Percentiles rank a stretch among this genome's conserved stretches.
Evolutionary conservation across 1,139 yeast species (phyloP).

Genomic region (Geotrichum restrictum): DNA sequence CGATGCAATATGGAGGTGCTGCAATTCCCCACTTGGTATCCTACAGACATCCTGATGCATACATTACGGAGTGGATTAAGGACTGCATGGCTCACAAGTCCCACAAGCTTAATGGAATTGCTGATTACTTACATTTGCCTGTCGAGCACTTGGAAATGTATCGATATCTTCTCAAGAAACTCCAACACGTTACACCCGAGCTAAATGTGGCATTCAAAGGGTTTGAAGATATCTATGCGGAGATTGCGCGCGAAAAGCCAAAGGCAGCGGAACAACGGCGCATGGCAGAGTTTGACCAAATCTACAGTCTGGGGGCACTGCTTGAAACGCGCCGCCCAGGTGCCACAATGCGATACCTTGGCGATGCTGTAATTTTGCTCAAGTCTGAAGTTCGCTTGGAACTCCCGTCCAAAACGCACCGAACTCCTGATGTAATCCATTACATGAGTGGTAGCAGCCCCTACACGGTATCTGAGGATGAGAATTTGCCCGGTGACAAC

Average conservation of each 20-base stretch:
- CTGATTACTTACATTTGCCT: constrained; percentile 31
- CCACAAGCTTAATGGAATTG: constrained; percentile 24
- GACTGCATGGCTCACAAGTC: constrained; percentile 21
- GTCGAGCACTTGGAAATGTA: constrained; percentile 14
- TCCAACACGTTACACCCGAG: constrained; percentile 7
- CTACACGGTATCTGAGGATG: neutral
- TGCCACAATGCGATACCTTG: constrained; percentile 11
- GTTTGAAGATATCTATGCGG: constrained; percentile 16
- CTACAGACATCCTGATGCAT: constrained; percentile 29
- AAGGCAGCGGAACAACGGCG: constrained; percentile 18
- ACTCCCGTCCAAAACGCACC: constrained; percentile 10
- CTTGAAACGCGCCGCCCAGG: neutral
- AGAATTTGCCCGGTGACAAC: neutral
- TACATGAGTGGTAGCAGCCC: constrained; percentile 6
- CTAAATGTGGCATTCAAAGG: constrained; percentile 3
- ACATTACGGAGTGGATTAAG: constrained; percentile 31
- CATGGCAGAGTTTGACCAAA: constrained; percentile 17
- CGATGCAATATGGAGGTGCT: constrained; percentile 20
- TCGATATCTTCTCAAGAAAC: constrained; percentile 5
- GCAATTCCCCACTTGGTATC: constrained; percentile 23
- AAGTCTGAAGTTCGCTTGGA: constrained; percentile 15
- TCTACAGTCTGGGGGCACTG: constrained; percentile 6
- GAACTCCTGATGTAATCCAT: constrained; percentile 18
- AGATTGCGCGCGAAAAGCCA: constrained; percentile 19
- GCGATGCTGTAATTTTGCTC: constrained; percentile 18